A percentile compares a stretch with the other conserved stretches of the same genome.
phyloP scores from a whole-genome alignment of 2,329 filamentous ascomycete species.

The Huntiella bhutanensis region DNA sequence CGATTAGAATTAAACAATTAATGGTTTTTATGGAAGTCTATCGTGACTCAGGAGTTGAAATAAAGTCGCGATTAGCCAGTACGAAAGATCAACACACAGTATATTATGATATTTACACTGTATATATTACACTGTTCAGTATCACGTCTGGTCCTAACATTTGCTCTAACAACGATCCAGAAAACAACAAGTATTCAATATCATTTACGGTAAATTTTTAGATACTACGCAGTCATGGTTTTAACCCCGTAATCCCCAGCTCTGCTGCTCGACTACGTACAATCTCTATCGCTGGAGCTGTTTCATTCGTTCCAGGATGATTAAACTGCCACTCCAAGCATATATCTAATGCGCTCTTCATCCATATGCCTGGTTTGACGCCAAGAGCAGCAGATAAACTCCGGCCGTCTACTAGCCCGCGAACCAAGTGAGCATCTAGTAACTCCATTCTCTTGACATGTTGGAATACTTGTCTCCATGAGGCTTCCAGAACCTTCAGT shows the following conservation, averaged over 20 bases:
- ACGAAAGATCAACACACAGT: too few relatives aligned
- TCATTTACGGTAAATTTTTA: too few relatives aligned
- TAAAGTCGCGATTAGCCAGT: too few relatives aligned
- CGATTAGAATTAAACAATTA: too few relatives aligned
- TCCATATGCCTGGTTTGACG: constrained; percentile 65
- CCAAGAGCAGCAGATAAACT: constrained; percentile 50
- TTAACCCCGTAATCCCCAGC: background rate
- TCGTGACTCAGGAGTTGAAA: too few relatives aligned
- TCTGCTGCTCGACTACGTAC: constrained; percentile 12
- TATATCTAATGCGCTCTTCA: constrained; percentile 57
- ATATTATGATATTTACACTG: background rate
- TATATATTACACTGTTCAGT: background rate
- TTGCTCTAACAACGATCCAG: too few relatives aligned
- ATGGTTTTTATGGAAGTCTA: too few relatives aligned
- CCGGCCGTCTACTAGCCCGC: constrained; percentile 54
- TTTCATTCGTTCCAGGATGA: constrained; percentile 48
- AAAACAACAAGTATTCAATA: too few relatives aligned
- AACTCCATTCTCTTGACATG: constrained; percentile 35
- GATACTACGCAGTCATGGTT: background rate
- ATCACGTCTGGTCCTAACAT: too few relatives aligned
- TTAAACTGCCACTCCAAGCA: constrained; percentile 79
- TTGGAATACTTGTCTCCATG: constrained; percentile 20
- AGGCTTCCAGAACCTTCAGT: constrained; percentile 14
- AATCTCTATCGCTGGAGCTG: constrained; percentile 38
- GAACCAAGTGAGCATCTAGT: constrained; percentile 37